Percentiles rank a stretch among this genome's conserved stretches.
These are phyloP conservation scores for Aspergillus sp. DNA, from an alignment of 2,329 filamentous ascomycete genomes.

Conservation along the genomic window DNA sequence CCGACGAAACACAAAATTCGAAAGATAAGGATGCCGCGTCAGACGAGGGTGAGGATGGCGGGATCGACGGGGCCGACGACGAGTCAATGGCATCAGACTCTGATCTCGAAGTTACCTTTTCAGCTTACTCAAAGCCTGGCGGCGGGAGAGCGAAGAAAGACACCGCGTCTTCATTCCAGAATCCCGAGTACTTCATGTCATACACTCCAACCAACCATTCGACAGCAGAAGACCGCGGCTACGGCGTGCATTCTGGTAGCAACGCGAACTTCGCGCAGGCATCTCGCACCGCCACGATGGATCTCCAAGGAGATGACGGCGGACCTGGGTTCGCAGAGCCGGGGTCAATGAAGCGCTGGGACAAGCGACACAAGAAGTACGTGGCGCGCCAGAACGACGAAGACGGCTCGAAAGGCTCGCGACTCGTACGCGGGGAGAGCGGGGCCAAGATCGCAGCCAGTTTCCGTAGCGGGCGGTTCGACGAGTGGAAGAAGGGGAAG, in stretches of 20 bases:
- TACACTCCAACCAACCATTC: conserved; percentile 78
- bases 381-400: conserved; percentile 86
- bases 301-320: conserved; percentile 80
- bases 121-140: conserved; percentile 45
- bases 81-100: conserved; percentile 52
- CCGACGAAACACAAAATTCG: conserved; percentile 22
- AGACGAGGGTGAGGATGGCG: conserved; percentile 35
- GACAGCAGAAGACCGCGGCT: conserved; percentile 79
- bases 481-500: conserved; percentile 82
- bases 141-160: conserved; percentile 45
- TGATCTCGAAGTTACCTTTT: conserved; percentile 62
- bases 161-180: conserved; percentile 55
- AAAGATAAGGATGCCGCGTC: conserved; percentile 25
- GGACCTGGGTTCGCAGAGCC: conserved; percentile 68
- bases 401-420: conserved; percentile 70
- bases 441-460: conserved; percentile 92
- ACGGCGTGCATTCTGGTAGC: conserved; percentile 79
- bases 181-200: conserved; percentile 90
- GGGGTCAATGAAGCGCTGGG: conserved; percentile 77
- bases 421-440: conserved; percentile 76
- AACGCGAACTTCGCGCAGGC: conserved; percentile 73
- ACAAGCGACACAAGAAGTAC: conserved; percentile 94
- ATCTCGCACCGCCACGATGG: conserved; percentile 82
- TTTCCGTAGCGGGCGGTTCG: conserved; percentile 89
- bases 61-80: conserved; percentile 32